Conservation (phyloP, 108 stramenopile species). For the Skeletonema costatum region DNA sequence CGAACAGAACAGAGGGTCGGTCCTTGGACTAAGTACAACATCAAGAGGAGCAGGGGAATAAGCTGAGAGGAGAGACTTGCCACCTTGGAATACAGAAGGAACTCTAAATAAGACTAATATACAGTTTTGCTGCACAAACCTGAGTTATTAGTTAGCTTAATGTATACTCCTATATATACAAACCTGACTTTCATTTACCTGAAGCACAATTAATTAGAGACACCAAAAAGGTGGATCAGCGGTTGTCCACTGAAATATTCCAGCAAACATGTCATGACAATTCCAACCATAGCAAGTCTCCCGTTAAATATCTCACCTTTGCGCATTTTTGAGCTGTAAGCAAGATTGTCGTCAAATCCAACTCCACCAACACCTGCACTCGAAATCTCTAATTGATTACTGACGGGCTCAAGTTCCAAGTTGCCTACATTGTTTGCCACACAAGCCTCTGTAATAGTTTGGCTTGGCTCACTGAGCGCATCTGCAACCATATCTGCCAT, state of each 20-base stretch:
- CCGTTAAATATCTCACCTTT: slow-evolving; percentile 60
- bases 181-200: background rate
- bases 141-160: background rate
- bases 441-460: slow-evolving; percentile 86
- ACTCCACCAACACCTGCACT: slow-evolving; percentile 78
- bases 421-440: slow-evolving; percentile 85
- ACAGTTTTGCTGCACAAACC: background rate
- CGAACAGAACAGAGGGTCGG: too few relatives aligned
- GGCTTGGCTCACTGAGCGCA: slow-evolving; percentile 75
- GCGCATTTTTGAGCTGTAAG: slow-evolving; percentile 25
- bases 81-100: too few relatives aligned
- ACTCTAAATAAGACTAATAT: too few relatives aligned
- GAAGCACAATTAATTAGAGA: background rate
- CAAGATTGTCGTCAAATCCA: slow-evolving; percentile 62
- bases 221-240: slow-evolving; percentile 27
- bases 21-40: too few relatives aligned
- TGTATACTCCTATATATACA: background rate
- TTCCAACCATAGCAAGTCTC: slow-evolving; percentile 64
- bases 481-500: slow-evolving; percentile 97
- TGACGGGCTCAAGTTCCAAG: slow-evolving; percentile 61
- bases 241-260: slow-evolving; percentile 50
- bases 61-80: too few relatives aligned
- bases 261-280: slow-evolving; percentile 47
- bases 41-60: too few relatives aligned
- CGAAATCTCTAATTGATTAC: slow-evolving; percentile 56